A percentile compares a stretch with the other conserved stretches of the same genome.
phyloP scores from a whole-genome alignment of 2,329 filamentous ascomycete species.

The Scleromitrula shiraiana region DNA sequence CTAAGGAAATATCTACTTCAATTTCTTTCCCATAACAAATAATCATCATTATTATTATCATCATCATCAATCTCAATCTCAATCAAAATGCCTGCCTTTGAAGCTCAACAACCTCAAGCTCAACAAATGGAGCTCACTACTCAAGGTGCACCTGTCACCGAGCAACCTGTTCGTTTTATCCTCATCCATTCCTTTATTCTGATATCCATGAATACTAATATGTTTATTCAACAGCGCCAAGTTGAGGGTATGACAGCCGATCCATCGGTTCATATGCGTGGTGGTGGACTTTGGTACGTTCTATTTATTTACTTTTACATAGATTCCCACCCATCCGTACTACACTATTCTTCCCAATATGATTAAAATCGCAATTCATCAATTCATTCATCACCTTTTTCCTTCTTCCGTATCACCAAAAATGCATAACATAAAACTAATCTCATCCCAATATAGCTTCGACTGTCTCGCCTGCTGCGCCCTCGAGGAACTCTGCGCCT shows the following conservation, averaged over 20 bases:
- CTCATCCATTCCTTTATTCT: not conserved
- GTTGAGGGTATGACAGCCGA: constrained; percentile 5
- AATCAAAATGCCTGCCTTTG: constrained; percentile 7
- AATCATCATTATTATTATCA: not conserved
- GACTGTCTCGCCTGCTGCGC: constrained; percentile 9
- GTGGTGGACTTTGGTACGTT: constrained; percentile 7
- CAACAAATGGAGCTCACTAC: constrained; percentile 9
- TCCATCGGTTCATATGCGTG: constrained; percentile 1
- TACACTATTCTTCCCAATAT: too few relatives aligned
- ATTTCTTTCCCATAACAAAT: too few relatives aligned
- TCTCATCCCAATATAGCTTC: not conserved
- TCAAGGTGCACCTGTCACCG: constrained; percentile 3
- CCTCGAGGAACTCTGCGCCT: constrained; percentile 3
- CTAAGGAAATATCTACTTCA: too few relatives aligned
- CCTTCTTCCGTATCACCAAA: not conserved
- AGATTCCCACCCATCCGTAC: too few relatives aligned
- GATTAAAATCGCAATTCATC: too few relatives aligned
- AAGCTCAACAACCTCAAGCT: constrained; percentile 9
- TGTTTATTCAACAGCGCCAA: constrained; percentile 5
- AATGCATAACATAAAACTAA: not conserved
- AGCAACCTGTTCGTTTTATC: constrained; percentile 8
- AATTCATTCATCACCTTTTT: not conserved
- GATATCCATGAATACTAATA: not conserved
- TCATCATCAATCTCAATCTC: not conserved
- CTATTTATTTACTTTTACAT: not conserved